Evolutionary conservation across 345 rosid genomes (phyloP), one percentile per base, ranked within the genome.

Genomic region (Draba incana): DNA sequence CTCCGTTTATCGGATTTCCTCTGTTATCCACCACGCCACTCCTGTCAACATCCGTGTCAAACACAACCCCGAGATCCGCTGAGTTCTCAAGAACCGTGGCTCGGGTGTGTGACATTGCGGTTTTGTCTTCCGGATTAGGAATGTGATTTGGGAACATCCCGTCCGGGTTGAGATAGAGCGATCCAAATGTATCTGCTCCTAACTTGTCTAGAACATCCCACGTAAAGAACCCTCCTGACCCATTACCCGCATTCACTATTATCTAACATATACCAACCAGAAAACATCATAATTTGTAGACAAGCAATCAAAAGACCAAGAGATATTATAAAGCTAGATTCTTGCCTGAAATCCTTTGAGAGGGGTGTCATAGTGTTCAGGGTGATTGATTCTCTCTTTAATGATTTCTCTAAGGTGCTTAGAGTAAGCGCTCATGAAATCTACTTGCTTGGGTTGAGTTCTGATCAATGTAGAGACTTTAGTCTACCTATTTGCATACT

Each of bases 81-180:
- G 86, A 74, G 80, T 85, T 74, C 30, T 83, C 76, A 0, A 88
- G 81, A 68, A 93, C 98, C 14, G 97, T 86, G 0, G 92, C 79
- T 69, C 86, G 70, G 42, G 97, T 90, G n/a, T 83, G 79, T 61
- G 88, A 78, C 98, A 93, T 93, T 50, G 98, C 96, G 31, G 74
- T 86, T 63, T 86, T 77, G 83, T 90, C 96, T 68, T 80, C 97
- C 0, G 98, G 98, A 68, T 90, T 90, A 3, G 98, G 98, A 27
- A 88, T 93, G 78, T 93, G 98, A 71, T 88, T 88, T 0, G 97
- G 97, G 71, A 93, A 93, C 92, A 80, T 93, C 15, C 98, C 97
- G 2, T 93, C 97, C 0, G 99, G 95, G 45, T 84, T 88, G 5
- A 93, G 86, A 75, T 88, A 80, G 1, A 90, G 82, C 0, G 99